Percentiles rank a stretch among this genome's conserved stretches.
These are phyloP conservation scores for Boletus edulis DNA, from an alignment of 768 basidiomycete genomes.

Conservation along the genomic window DNA sequence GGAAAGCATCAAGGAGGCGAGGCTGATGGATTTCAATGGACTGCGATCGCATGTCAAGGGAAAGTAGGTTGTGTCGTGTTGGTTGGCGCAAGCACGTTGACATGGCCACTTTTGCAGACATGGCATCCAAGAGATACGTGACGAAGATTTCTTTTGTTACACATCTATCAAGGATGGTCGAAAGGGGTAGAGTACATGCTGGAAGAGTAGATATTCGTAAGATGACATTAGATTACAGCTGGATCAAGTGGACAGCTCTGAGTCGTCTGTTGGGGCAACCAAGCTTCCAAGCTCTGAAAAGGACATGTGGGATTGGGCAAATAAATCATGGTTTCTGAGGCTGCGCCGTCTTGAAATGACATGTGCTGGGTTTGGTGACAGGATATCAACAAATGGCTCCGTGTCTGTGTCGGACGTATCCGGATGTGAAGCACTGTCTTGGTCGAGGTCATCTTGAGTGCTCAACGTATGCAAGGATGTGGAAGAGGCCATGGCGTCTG, in stretches of 20 bases:
- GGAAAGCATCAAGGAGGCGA: neutral
- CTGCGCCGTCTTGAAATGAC: conserved; percentile 13
- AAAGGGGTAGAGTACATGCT: neutral
- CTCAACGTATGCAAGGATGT: neutral
- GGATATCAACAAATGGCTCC: conserved; percentile 16
- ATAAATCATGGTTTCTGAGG: conserved; percentile 23
- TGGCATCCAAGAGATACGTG: conserved; percentile 41
- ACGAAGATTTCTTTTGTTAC: conserved; percentile 51
- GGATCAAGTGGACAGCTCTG: neutral
- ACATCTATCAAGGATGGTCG: neutral
- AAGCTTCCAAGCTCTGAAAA: conserved; percentile 27
- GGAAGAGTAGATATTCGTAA: too few relatives aligned
- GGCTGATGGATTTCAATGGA: conserved; percentile 50
- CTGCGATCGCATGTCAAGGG: conserved; percentile 60
- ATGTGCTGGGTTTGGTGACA: conserved; percentile 17
- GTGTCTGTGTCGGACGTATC: conserved; percentile 1
- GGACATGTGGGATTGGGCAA: conserved; percentile 26
- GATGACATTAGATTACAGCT: neutral
- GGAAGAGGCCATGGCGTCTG: neutral
- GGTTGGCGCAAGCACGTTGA: neutral
- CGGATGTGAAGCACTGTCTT: neutral
- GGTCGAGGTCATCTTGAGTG: neutral
- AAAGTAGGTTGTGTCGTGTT: conserved; percentile 42
- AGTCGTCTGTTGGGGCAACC: conserved; percentile 8
- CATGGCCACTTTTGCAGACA: conserved; percentile 40